Conservation (phyloP, 2,329 filamentous ascomycete species). For the Talaromyces islandicus region DNA sequence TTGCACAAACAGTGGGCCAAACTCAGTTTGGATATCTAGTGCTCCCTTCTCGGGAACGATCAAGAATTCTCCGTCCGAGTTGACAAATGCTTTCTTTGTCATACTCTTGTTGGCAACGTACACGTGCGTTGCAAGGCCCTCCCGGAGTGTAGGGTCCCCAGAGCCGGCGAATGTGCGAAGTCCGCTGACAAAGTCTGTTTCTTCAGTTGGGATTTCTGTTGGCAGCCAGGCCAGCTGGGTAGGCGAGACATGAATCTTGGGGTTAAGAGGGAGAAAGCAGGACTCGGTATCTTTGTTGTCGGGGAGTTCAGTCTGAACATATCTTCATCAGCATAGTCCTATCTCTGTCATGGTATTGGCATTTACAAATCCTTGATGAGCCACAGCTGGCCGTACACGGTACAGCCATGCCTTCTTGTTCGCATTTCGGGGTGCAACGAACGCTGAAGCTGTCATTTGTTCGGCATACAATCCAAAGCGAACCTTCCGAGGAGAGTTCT, state of each 20-base stretch:
- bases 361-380: conserved; percentile 47
- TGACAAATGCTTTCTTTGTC: conserved; percentile 53
- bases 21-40: conserved; percentile 63
- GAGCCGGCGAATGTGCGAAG: conserved; percentile 51
- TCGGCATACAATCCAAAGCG: conserved; percentile 31
- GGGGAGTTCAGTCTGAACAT: conserved; percentile 41
- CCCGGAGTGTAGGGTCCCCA: conserved; percentile 52
- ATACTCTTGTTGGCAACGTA: conserved; percentile 53
- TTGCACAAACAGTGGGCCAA: conserved; percentile 58
- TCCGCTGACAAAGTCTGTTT: conserved; percentile 52
- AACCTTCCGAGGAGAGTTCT: conserved; percentile 32
- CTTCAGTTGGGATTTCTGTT: conserved; percentile 47
- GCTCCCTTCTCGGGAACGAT: conserved; percentile 61
- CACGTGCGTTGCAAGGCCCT: conserved; percentile 51
- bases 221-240: conserved; percentile 55
- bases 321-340: conserved; percentile 3
- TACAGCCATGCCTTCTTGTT: conserved; percentile 58
- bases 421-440: conserved; percentile 51
- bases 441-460: conserved; percentile 54
- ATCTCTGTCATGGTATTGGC: no score
- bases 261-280: conserved; percentile 37
- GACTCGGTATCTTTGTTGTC: conserved; percentile 28
- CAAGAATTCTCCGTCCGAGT: conserved; percentile 60
- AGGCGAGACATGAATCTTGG: conserved; percentile 50
- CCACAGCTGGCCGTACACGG: conserved; percentile 50